Base-by-base conservation (phyloP, 371 early-diverging fungal species). In the Saksenaea oblongispora region DNA sequence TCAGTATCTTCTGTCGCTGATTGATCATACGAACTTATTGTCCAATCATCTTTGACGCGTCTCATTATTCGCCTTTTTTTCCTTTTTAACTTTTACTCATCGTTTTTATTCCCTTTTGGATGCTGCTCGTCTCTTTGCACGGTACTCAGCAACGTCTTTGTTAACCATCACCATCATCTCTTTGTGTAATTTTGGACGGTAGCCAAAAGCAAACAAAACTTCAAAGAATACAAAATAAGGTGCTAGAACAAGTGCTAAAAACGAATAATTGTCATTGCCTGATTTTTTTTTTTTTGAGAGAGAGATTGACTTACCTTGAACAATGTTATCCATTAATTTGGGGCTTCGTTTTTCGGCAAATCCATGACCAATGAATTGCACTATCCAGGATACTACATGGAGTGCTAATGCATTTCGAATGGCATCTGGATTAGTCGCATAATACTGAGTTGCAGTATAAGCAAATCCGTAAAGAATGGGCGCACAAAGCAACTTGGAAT, bases 211-310 rank as follows among this genome's bases (percentile, higher is more conserved):
- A 74, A 98, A 97, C 55, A 98, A 71, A n/a, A 90, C 65, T 78
- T 98, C 97, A 34, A 93, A 81, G 63, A 88, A 95, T 4, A 97
- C 96, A 78, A 98, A 98, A 74, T 96, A 92, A 17, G 95, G 96
- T 11, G 98, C 98, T 59, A 95, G 89, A 27, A 95, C 90, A 27
- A 96, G 58, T 2, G 98, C 96, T 86, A 42, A 54, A 37, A 18
- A 13, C 47, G 56, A 34, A 66, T 4, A 60, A 42, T 35, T 34
- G 13, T 41, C 37, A 62, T n/a, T 39, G 5, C 14, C 34, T 58
- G 36, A n/a, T n/a, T n/a, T n/a, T n/a, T n/a, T n/a, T n/a, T n/a
- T n/a, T n/a, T 28, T 0, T 22, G 8, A 14, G n/a, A 10, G 10
- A 28, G 11, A 27, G 31, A 10, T 58, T 22, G 35, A 14, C 41